Evolutionary conservation across 2,329 filamentous ascomycete genomes (phyloP).

Genomic region (Coniochaeta sp.): DNA sequence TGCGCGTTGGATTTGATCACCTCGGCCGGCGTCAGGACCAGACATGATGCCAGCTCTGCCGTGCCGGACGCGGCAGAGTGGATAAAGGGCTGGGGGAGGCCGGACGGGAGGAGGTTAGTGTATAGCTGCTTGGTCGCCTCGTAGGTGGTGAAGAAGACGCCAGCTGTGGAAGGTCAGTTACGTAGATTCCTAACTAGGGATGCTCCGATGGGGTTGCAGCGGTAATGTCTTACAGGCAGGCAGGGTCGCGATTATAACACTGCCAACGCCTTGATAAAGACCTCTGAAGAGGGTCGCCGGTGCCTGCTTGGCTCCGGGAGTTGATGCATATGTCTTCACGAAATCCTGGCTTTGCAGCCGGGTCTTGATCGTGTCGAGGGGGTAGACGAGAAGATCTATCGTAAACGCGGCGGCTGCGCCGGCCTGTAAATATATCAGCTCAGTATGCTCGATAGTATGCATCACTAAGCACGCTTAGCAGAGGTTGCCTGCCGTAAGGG

Average conservation of each 20-base stretch:
- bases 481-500: too few relatives aligned
- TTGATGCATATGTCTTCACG: constrained; percentile 54
- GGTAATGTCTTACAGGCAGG: constrained; percentile 57
- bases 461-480: too few relatives aligned
- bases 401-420: constrained; percentile 80
- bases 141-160: constrained; percentile 86
- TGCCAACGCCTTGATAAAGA: constrained; percentile 81
- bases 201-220: background rate
- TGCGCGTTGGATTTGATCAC: constrained; percentile 93
- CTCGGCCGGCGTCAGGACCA: constrained; percentile 81
- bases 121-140: constrained; percentile 66
- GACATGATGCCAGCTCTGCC: constrained; percentile 78
- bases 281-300: constrained; percentile 52
- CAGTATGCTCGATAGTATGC: background rate
- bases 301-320: constrained; percentile 46
- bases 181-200: background rate
- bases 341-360: constrained; percentile 75
- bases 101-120: constrained; percentile 34
- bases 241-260: constrained; percentile 78
- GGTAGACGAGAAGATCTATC: constrained; percentile 80
- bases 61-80: constrained; percentile 67
- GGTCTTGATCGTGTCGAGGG: constrained; percentile 85
- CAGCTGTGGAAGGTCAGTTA: constrained; percentile 42
- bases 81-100: constrained; percentile 59
- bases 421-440: constrained; percentile 45